phyloP scores from a whole-genome alignment of 768 basidiomycete genomes.

The Cubamyces sp. region DNA sequence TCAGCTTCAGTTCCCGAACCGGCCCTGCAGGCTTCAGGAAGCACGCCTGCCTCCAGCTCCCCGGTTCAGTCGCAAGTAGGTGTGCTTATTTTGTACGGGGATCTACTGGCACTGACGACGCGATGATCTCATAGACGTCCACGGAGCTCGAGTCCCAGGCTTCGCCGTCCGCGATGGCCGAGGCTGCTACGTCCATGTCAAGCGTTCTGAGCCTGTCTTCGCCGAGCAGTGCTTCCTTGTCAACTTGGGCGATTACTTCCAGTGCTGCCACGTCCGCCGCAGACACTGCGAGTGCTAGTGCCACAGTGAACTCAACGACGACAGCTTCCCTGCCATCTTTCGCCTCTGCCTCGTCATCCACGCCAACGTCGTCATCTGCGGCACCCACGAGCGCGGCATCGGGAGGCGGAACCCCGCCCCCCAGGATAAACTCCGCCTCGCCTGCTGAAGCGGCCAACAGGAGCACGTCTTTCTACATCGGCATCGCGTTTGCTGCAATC shows the following conservation, averaged over 20 bases:
- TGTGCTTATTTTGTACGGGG: too few species aligned
- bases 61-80: too few species aligned
- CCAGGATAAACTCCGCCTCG: constrained; percentile 8
- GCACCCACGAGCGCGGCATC: background rate
- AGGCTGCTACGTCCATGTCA: background rate
- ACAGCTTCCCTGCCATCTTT: background rate
- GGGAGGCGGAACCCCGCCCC: background rate
- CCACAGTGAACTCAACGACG: background rate
- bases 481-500: constrained; percentile 31
- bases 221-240: background rate
- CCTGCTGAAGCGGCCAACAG: constrained; percentile 9
- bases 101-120: too few species aligned
- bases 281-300: background rate
- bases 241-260: background rate
- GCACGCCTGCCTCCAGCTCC: too few species aligned
- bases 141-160: too few species aligned
- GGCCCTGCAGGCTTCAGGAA: too few species aligned
- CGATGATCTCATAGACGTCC: too few species aligned
- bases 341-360: background rate
- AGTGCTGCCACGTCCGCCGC: background rate
- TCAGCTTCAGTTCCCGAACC: too few species aligned
- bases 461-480: constrained; percentile 27
- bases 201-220: background rate
- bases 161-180: too few species aligned
- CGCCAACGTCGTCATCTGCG: background rate